Percentiles rank a stretch among this genome's conserved stretches.
Evolutionary conservation across 805 yeast species (phyloP).

Genomic region (Candida odintsovae): DNA sequence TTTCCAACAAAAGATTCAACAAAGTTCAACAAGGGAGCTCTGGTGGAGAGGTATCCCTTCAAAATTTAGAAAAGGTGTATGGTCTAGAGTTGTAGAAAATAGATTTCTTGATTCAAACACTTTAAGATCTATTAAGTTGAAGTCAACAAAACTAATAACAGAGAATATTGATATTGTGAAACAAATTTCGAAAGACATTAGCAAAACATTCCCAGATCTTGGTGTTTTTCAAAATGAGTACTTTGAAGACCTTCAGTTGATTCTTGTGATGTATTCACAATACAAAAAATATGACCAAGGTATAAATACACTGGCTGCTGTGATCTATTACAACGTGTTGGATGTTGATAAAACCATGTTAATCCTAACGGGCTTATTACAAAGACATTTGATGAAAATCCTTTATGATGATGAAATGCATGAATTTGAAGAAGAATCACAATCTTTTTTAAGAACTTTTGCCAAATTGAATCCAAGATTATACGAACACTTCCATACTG

Average conservation of each 20-base stretch:
- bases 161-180: constrained; percentile 4
- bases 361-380: constrained; percentile 34
- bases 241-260: constrained; percentile 27
- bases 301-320: constrained; percentile 34
- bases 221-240: constrained; percentile 31
- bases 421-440: constrained; percentile 31
- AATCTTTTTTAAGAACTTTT: constrained; percentile 44
- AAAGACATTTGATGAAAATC: constrained; percentile 28
- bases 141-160: constrained; percentile 4
- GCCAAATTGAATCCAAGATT: constrained; percentile 38
- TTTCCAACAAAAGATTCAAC: constrained; percentile 28
- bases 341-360: constrained; percentile 32
- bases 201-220: constrained; percentile 30
- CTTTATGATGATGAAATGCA: constrained; percentile 26
- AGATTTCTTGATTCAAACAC: constrained; percentile 14
- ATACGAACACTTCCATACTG: constrained; percentile 41
- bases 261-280: constrained; percentile 29
- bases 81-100: constrained; percentile 43
- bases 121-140: constrained; percentile 3
- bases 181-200: constrained; percentile 20
- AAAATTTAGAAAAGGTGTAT: constrained; percentile 39
- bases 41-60: constrained; percentile 59
- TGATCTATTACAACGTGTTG: constrained; percentile 33
- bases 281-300: constrained; percentile 30
- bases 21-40: constrained; percentile 40